Base-by-base conservation (phyloP, 495 filamentous ascomycete genomes). In the Penicillium subrubescens region DNA sequence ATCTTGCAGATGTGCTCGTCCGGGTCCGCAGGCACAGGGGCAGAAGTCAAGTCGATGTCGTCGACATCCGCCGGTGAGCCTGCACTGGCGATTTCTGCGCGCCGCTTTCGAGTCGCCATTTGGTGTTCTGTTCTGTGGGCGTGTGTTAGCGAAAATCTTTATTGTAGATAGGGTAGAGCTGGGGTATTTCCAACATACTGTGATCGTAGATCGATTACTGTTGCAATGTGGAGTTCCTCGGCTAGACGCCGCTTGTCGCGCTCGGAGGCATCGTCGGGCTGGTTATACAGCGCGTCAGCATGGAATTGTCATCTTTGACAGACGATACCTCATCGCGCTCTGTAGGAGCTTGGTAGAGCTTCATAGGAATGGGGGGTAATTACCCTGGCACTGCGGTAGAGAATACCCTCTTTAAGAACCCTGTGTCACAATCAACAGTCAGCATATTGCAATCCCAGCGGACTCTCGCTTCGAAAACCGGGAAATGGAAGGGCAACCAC, bases 301-400 rank as follows among this genome's bases (percentile, higher is more conserved):
- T 25, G 52, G 3, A 8, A 23, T 57, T 59, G 19, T 33, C 15
- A 57, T 31, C 29, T 48, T 54, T 1, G 27, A 33, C 17, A 37
- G 53, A 29, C 8, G n/a, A 21, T 12, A 29, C 23, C n/a, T 21
- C 11, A 37, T 37, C n/a, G 29, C 33, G 53, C 31, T 17, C 25
- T 6, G 21, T 17, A 2, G 25, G 48, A 52, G 48, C 48, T 23
- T 48, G 3, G 5, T 21, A 10, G 19, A 48, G 33, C 46, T 43
- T 48, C 29, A 11, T 8, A 7, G 25, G 25, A 34, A 15, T n/a
- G 27, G 25, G 48, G 57, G 39, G 54, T 29, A 48, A 66, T 64
- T 80, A 90, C 89, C 88, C 89, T 81, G 15, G 90, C 91, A 56
- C 90, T 92, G 46, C 92, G 90, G 74, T 83, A 95, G 33, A 95